Percentiles rank a stretch among this genome's conserved stretches.
phyloP scores from a whole-genome alignment of 345 rosid genomes.

The Sonneratia caseolaris region DNA sequence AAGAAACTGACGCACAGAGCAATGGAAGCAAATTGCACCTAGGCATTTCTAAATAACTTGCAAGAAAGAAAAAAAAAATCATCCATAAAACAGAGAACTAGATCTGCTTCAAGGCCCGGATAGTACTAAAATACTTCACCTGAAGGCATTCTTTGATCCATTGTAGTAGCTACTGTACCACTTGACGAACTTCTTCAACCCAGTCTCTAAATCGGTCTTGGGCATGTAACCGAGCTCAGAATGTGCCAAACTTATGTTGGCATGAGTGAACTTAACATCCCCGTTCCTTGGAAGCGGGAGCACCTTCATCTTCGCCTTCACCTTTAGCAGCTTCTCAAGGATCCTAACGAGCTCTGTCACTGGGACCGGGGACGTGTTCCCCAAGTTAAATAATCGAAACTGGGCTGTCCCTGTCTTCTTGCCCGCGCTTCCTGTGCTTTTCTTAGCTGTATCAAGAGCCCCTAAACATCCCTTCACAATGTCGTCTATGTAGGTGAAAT shows the following conservation, averaged over 20 bases:
- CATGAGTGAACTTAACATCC: constrained; percentile 84
- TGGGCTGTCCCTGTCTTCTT: constrained; percentile 60
- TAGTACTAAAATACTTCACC: background rate
- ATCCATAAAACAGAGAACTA: background rate
- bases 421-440: constrained; percentile 80
- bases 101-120: background rate
- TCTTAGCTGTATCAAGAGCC: constrained; percentile 52
- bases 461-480: constrained; percentile 72
- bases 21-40: background rate
- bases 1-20: background rate
- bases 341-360: constrained; percentile 60
- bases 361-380: constrained; percentile 77
- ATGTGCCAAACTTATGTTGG: constrained; percentile 63
- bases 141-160: constrained; percentile 2
- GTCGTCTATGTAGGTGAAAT: constrained; percentile 78
- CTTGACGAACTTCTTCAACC: constrained; percentile 65
- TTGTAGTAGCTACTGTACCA: constrained; percentile 69
- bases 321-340: constrained; percentile 56
- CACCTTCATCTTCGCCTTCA: constrained; percentile 48
- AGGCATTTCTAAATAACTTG: background rate
- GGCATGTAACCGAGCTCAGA: constrained; percentile 62
- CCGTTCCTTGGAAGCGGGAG: constrained; percentile 85
- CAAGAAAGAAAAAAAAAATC: background rate
- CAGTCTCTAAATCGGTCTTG: constrained; percentile 78
- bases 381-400: constrained; percentile 57